Conservation (phyloP, 495 filamentous ascomycete species). For the Neurospora sp. region DNA sequence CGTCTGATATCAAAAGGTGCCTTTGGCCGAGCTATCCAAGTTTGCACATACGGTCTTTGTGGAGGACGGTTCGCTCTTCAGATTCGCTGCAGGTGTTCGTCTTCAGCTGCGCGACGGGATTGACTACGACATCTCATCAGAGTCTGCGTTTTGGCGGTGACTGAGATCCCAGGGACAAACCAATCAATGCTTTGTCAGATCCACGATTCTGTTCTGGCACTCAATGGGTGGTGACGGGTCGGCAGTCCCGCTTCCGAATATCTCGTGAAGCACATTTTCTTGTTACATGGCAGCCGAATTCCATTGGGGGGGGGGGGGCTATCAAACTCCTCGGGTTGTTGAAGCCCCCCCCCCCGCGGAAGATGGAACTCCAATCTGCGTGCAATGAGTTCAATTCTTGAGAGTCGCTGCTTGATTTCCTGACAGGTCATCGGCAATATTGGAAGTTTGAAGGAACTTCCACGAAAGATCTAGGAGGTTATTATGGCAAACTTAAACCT, state of each 20-base stretch:
- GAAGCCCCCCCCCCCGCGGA: background rate
- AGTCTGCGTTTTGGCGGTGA: background rate
- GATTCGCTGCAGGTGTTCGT: background rate
- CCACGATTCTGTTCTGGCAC: background rate
- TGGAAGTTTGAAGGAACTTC: background rate
- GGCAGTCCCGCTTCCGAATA: background rate
- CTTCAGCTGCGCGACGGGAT: background rate
- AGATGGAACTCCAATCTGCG: background rate
- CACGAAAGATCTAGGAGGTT: background rate
- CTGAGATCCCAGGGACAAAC: background rate
- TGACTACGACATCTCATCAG: background rate
- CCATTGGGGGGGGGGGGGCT: background rate
- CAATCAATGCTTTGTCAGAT: background rate
- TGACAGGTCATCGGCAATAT: background rate
- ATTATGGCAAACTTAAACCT: background rate
- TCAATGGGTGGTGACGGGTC: background rate
- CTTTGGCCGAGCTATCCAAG: background rate
- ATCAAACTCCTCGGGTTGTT: background rate
- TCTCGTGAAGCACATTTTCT: background rate
- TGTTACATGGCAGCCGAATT: background rate
- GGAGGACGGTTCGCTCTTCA: background rate
- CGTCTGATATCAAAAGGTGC: background rate
- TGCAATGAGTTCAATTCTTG: background rate
- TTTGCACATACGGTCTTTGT: background rate
- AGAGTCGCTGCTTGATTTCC: background rate